Percentiles rank a stretch among this genome's conserved stretches.
phyloP scores from a whole-genome alignment of 1,139 yeast genomes.

The Lodderomyces metapsilosis region DNA sequence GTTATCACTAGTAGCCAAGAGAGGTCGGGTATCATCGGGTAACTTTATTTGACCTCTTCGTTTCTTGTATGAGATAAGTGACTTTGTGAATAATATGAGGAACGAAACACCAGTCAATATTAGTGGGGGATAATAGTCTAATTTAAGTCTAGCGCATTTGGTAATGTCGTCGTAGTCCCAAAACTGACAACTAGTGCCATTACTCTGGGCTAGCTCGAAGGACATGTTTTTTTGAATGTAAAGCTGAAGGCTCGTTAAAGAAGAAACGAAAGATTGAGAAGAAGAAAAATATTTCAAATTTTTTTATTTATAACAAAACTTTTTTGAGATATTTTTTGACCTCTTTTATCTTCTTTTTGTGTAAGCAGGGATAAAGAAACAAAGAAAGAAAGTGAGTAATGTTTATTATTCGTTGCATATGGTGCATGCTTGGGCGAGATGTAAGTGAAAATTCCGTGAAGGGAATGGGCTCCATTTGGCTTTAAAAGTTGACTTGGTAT shows the following conservation, averaged over 20 bases:
- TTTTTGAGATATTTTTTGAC: no score
- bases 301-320: no score
- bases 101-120: conserved; percentile 32
- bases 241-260: no score
- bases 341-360: no score
- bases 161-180: conserved; percentile 51
- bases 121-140: conserved; percentile 37
- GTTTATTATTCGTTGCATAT: no score
- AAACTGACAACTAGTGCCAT: conserved; percentile 28
- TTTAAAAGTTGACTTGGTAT: no score
- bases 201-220: not conserved
- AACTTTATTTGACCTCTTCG: conserved; percentile 8
- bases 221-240: not conserved
- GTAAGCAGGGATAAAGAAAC: no score
- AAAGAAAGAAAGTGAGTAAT: no score
- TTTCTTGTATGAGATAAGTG: conserved; percentile 17
- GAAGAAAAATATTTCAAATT: not conserved
- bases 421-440: no score
- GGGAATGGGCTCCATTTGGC: no score
- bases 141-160: conserved; percentile 39
- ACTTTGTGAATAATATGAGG: conserved; percentile 24
- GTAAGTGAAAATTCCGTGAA: no score
- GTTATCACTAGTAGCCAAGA: conserved; percentile 29
- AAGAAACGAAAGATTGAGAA: not conserved
- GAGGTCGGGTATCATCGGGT: conserved; percentile 28